These are phyloP conservation scores for Coprinellus micaceus DNA, from an alignment of 768 basidiomycete species.

Conservation along the genomic window DNA sequence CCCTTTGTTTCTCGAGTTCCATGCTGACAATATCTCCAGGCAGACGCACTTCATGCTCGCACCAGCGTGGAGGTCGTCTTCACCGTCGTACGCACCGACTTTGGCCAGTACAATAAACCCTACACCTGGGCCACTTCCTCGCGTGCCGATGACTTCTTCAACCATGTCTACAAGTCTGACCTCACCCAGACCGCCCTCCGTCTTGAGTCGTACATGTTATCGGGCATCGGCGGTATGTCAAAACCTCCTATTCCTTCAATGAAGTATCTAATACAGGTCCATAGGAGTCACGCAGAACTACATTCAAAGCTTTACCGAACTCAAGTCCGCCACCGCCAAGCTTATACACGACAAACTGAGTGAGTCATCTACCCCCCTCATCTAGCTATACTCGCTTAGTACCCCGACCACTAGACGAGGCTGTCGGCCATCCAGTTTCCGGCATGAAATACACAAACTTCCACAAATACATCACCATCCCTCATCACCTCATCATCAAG, in stretches of 20 bases:
- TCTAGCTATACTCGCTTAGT: neutral
- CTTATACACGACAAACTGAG: neutral
- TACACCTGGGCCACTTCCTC: neutral
- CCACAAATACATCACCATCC: conserved; percentile 11
- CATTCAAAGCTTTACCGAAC: no score
- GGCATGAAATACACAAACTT: conserved; percentile 19
- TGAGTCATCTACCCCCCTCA: neutral
- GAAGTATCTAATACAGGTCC: no score
- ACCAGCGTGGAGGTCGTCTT: neutral
- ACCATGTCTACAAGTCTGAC: neutral
- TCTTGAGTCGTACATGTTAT: neutral
- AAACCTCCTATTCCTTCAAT: no score
- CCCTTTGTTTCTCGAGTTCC: neutral
- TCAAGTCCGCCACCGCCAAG: neutral
- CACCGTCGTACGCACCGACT: neutral
- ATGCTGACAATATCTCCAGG: neutral
- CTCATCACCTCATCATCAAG: conserved; percentile 12
- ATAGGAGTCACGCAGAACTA: no score
- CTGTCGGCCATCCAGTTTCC: neutral
- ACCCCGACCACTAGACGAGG: neutral
- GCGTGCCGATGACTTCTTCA: neutral
- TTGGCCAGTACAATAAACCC: neutral
- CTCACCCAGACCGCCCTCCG: neutral
- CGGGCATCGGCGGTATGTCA: neutral
- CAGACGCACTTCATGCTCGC: neutral